Base-by-base conservation (phyloP, 1,284 basidiomycete genomes). In the Malassezia pachydermatis region DNA sequence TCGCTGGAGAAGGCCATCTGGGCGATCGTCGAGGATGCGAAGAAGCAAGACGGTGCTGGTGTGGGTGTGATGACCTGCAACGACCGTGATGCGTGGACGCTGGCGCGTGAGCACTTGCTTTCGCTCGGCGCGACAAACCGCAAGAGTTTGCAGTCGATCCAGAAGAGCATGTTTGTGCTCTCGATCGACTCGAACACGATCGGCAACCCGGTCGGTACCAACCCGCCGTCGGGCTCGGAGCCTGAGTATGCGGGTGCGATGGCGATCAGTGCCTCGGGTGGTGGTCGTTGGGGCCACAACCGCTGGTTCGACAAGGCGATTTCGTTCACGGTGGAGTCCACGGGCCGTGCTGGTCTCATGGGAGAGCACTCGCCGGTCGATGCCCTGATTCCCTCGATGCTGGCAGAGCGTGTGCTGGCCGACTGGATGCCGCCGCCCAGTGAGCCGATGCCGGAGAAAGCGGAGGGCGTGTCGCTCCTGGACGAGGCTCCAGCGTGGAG, bases 311-410 rank as follows among this genome's bases (percentile, higher is more conserved):
- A 98, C 76, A 96, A 96, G 75, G 79, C 84, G 2, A 79, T 86
- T 35, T 82, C 82, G 5, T 74, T 95, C 49, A 79, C 86, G 39
- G 81, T 96, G 33, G 89, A 95, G 73, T 81, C 83, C 11, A 86
- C 84, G 55, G 83, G 84, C 2, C 81, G 87, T 34, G 85, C 86
- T 3, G 86, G 87, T 30, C 84, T 86, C 46, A 82, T 82, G 65
- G 92, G 92, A 23, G 92, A 96, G 75, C 90, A 95, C 73, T 86
- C 87, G 3, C 84, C 87, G 0, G 83, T 84, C 48, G 92, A 96
- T 59, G 90, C 90, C 1, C 76, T 96, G 9, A 82, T 94, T 40
- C 89, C 90, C 0, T 87, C 85, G 58, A 84, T 90, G 43, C 80
- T 88, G n/a, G 81, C 82, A 33, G 88, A 95, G 65, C 92, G 84